Evolutionary conservation across 768 basidiomycete species (phyloP).

Genomic region (Crucibulum laeve): DNA sequence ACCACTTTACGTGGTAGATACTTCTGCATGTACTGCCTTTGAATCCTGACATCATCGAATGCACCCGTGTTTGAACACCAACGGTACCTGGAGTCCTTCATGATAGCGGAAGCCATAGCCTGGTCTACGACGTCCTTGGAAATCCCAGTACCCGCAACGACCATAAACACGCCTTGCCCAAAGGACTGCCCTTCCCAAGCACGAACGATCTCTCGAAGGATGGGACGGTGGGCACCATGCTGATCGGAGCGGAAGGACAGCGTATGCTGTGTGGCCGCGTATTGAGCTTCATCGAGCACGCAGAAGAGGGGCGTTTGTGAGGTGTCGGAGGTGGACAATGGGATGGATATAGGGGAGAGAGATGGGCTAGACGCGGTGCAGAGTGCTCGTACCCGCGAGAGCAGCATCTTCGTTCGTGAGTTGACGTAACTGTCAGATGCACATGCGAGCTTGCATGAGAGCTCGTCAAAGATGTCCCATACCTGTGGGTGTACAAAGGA

Average conservation of each 20-base stretch:
- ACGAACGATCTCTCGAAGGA: constrained; percentile 37
- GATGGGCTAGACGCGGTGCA: constrained; percentile 9
- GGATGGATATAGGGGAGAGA: background rate
- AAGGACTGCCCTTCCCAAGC: constrained; percentile 33
- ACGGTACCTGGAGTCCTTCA: constrained; percentile 41
- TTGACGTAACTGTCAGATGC: constrained; percentile 33
- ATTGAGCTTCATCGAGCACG: constrained; percentile 42
- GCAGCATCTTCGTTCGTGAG: constrained; percentile 23
- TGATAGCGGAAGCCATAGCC: constrained; percentile 40
- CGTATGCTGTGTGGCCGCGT: constrained; percentile 33
- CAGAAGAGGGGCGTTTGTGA: constrained; percentile 34
- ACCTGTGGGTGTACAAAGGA: constrained; percentile 27
- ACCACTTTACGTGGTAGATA: constrained; percentile 30
- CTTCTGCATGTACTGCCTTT: constrained; percentile 29
- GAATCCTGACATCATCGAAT: constrained; percentile 28
- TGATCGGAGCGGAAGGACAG: constrained; percentile 33
- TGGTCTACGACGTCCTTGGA: constrained; percentile 40
- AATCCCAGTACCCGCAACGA: constrained; percentile 41
- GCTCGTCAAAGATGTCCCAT: constrained; percentile 37
- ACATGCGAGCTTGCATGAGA: constrained; percentile 26
- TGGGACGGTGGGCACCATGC: constrained; percentile 28
- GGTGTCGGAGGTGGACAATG: constrained; percentile 11
- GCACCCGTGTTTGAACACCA: constrained; percentile 43
- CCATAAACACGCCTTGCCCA: constrained; percentile 37
- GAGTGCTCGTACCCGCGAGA: constrained; percentile 24